A percentile compares a stretch with the other conserved stretches of the same genome.
Conservation (phyloP, 208 protist species). For the Vickermania ingenoplastis region DNA sequence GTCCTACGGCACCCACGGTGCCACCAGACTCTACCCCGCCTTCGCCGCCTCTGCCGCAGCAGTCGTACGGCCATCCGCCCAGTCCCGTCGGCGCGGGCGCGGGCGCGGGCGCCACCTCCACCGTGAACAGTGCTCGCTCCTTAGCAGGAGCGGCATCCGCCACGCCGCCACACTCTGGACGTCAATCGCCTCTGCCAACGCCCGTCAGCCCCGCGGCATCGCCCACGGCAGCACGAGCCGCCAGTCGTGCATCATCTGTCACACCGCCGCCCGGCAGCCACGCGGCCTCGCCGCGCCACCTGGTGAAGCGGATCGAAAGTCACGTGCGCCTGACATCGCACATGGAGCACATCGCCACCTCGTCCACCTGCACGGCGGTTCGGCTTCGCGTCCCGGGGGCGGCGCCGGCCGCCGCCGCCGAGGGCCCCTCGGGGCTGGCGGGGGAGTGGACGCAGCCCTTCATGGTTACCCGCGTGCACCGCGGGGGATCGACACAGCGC, state of each 20-base stretch:
- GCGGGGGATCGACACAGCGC: constrained; percentile 34
- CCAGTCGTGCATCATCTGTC: constrained; percentile 10
- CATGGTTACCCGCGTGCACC: constrained; percentile 70
- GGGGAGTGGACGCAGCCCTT: constrained; percentile 47
- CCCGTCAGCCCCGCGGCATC: neutral
- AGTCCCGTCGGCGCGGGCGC: too few species aligned
- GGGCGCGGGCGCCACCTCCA: too few species aligned
- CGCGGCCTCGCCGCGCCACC: constrained; percentile 36
- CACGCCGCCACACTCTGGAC: too few species aligned
- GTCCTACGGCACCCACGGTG: too few species aligned
- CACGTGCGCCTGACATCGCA: constrained; percentile 79
- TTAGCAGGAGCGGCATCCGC: too few species aligned
- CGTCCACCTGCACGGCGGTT: constrained; percentile 59
- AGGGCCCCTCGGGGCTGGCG: constrained; percentile 1
- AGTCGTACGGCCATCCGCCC: too few species aligned
- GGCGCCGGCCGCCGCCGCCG: neutral
- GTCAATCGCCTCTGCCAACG: too few species aligned
- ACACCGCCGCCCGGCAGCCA: constrained; percentile 7
- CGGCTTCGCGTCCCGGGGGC: constrained; percentile 31
- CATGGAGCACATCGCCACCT: constrained; percentile 54
- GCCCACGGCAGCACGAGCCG: neutral
- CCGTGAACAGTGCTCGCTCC: too few species aligned
- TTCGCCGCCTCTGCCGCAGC: too few species aligned
- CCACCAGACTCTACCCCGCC: too few species aligned
- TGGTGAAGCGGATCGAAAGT: constrained; percentile 71